A percentile compares a stretch with the other conserved stretches of the same genome.
These are phyloP conservation scores for Fomes fomentarius DNA, from an alignment of 1,284 basidiomycete species.

Conservation along the genomic window DNA sequence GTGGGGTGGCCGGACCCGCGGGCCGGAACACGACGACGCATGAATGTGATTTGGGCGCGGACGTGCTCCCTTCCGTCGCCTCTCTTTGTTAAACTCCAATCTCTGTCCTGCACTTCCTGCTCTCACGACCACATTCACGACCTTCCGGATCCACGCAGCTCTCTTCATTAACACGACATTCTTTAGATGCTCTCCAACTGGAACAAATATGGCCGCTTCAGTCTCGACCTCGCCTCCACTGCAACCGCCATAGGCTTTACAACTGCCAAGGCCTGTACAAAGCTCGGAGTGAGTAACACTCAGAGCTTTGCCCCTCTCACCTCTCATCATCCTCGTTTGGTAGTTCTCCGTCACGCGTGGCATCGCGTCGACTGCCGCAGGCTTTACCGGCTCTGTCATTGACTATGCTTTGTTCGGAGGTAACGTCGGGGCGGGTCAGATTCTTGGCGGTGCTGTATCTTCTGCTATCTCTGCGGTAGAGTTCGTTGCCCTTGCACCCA, in stretches of 20 bases:
- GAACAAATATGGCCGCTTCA: constrained; percentile 63
- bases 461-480: constrained; percentile 69
- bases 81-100: no score
- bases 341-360: constrained; percentile 73
- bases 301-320: constrained; percentile 7
- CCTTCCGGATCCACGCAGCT: background rate
- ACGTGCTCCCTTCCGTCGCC: no score
- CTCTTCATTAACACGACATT: background rate
- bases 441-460: constrained; percentile 59
- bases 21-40: no score
- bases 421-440: constrained; percentile 54
- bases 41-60: no score
- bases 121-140: background rate
- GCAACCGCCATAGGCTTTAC: constrained; percentile 65
- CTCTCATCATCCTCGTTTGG: background rate
- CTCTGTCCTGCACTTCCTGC: background rate
- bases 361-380: constrained; percentile 59
- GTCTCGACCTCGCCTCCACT: constrained; percentile 66
- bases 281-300: constrained; percentile 57
- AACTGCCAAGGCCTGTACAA: constrained; percentile 68
- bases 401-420: constrained; percentile 70
- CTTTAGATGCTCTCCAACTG: constrained; percentile 40
- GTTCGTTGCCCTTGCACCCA: constrained; percentile 70
- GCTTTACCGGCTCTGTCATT: constrained; percentile 57
- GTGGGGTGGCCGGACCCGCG: no score